A percentile compares a stretch with the other conserved stretches of the same genome.
phyloP scores from a whole-genome alignment of 2,329 filamentous ascomycete species.

The Paraphoma sp. region DNA sequence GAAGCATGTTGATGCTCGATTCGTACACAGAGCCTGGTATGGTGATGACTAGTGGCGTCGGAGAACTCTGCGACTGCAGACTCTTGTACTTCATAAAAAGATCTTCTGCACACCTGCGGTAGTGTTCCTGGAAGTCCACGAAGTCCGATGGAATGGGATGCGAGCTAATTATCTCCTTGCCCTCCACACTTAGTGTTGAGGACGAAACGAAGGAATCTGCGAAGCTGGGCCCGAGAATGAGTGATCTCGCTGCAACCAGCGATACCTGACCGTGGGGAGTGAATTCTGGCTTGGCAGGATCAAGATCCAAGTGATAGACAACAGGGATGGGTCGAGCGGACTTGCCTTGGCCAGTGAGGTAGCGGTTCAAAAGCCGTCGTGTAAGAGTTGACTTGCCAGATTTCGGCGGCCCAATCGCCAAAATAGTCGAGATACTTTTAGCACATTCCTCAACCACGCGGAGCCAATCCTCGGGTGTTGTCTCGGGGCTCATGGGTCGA shows the following conservation, averaged over 20 bases:
- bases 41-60: slow-evolving; percentile 71
- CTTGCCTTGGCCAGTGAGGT: slow-evolving; percentile 61
- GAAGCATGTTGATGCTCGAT: slow-evolving; percentile 70
- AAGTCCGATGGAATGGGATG: slow-evolving; percentile 73
- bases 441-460: slow-evolving; percentile 47
- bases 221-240: slow-evolving; percentile 72
- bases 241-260: slow-evolving; percentile 65
- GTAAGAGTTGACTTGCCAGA: slow-evolving; percentile 80
- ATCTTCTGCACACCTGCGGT: slow-evolving; percentile 68
- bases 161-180: slow-evolving; percentile 60
- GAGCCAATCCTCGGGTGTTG: slow-evolving; percentile 68
- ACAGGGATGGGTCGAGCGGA: slow-evolving; percentile 34
- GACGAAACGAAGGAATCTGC: slow-evolving; percentile 58
- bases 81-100: slow-evolving; percentile 66
- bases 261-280: slow-evolving; percentile 73
- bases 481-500: slow-evolving; percentile 46
- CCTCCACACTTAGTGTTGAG: slow-evolving; percentile 25
- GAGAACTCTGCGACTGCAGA: slow-evolving; percentile 49
- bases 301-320: slow-evolving; percentile 73
- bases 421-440: slow-evolving; percentile 51
- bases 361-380: slow-evolving; percentile 69
- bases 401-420: slow-evolving; percentile 74
- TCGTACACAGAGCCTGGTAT: slow-evolving; percentile 77
- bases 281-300: slow-evolving; percentile 80
- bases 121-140: slow-evolving; percentile 71